Percentiles rank a stretch among this genome's conserved stretches.
These are phyloP conservation scores for Musa schizocarpa DNA, from an alignment of 176 grass and related monocot species.

Conservation along the genomic window DNA sequence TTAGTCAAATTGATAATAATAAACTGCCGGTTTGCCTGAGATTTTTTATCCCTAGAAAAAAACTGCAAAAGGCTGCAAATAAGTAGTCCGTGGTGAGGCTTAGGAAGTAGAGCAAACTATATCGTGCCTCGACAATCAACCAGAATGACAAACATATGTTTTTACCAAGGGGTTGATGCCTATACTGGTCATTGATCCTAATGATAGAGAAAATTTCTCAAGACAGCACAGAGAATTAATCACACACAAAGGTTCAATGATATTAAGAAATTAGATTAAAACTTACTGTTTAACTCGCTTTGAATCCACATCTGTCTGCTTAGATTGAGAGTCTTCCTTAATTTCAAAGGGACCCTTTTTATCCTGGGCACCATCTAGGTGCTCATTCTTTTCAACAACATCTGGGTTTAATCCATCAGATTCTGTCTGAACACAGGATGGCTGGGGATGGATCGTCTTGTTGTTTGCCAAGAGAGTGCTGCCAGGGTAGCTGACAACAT, in stretches of 20 bases:
- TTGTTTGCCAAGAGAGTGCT: neutral
- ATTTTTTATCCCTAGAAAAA: neutral
- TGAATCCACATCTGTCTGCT: conserved; percentile 13
- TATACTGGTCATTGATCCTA: neutral
- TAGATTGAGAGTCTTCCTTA: conserved; percentile 5
- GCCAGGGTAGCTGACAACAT: neutral
- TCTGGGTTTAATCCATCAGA: conserved; percentile 1
- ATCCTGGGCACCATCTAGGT: neutral
- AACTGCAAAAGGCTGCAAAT: neutral
- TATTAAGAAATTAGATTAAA: neutral
- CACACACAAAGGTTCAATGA: neutral
- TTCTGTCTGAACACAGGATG: neutral
- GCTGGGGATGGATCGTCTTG: neutral
- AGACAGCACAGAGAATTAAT: neutral
- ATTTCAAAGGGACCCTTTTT: neutral
- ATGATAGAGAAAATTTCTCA: neutral
- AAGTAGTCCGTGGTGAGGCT: neutral
- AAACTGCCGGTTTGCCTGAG: neutral
- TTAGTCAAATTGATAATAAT: neutral
- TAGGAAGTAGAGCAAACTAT: neutral
- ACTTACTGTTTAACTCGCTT: conserved; percentile 21
- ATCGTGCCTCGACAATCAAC: neutral
- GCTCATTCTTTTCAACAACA: conserved; percentile 7
- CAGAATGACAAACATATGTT: neutral
- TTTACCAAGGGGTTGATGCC: neutral